A percentile compares a stretch with the other conserved stretches of the same genome.
Conservation (phyloP, 768 basidiomycete genomes). For the Serendipita vermifera region DNA sequence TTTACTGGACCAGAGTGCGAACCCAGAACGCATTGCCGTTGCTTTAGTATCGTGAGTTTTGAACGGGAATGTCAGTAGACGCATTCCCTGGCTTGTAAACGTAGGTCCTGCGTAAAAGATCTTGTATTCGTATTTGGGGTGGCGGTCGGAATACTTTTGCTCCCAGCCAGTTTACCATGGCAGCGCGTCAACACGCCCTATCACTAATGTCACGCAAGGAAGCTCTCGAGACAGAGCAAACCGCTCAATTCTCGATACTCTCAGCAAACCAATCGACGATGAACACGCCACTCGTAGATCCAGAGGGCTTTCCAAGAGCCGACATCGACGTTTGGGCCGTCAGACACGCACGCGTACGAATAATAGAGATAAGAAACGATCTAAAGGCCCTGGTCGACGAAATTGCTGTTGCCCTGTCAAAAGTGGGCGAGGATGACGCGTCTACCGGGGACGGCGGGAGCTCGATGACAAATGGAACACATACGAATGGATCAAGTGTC, state of each 20-base stretch:
- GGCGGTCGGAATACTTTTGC: not conserved
- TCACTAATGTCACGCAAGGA: slow-evolving; percentile 57
- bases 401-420: slow-evolving; percentile 48
- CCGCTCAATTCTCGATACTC: slow-evolving; percentile 48
- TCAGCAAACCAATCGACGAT: slow-evolving; percentile 50
- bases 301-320: slow-evolving; percentile 77
- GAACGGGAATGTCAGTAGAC: too few relatives aligned
- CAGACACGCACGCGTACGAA: slow-evolving; percentile 54
- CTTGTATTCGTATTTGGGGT: too few relatives aligned
- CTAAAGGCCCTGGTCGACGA: slow-evolving; percentile 47
- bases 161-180: not conserved
- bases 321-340: slow-evolving; percentile 72
- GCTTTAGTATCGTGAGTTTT: too few relatives aligned
- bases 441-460: slow-evolving; percentile 15
- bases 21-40: too few relatives aligned
- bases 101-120: too few relatives aligned
- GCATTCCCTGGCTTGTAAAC: too few relatives aligned
- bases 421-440: slow-evolving; percentile 21
- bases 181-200: slow-evolving; percentile 30
- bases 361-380: slow-evolving; percentile 78
- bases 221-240: slow-evolving; percentile 58
- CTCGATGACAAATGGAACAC: not conserved
- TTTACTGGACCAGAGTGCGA: too few relatives aligned
- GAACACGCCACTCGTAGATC: slow-evolving; percentile 64
- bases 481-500: slow-evolving; percentile 10